Conservation (phyloP, 129 eudicot species). For the Cynara cardunculus region DNA sequence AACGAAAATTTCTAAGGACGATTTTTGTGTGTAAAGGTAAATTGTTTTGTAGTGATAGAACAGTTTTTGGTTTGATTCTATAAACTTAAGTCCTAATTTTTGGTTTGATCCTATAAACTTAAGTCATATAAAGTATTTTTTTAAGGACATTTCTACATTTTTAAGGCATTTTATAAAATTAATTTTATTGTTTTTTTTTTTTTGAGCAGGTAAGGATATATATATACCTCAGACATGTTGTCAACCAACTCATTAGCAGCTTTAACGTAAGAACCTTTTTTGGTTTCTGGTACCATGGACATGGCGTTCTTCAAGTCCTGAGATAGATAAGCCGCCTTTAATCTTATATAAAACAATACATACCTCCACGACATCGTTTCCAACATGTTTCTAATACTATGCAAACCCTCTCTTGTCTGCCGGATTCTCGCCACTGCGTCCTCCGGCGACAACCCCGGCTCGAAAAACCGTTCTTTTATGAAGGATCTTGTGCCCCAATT, state of each 20-base stretch:
- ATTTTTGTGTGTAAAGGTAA: no score
- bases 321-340: conserved; percentile 62
- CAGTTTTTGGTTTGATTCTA: no score
- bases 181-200: no score
- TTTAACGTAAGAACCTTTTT: conserved; percentile 44
- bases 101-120: no score
- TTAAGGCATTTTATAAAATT: no score
- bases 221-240: conserved; percentile 68
- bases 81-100: no score
- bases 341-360: conserved; percentile 70
- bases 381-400: conserved; percentile 71
- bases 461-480: conserved; percentile 59
- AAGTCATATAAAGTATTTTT: no score
- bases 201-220: neutral
- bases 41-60: no score
- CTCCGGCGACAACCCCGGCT: conserved; percentile 82
- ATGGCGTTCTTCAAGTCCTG: conserved; percentile 72
- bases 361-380: conserved; percentile 91
- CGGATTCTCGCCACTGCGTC: conserved; percentile 71
- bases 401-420: conserved; percentile 80
- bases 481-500: conserved; percentile 83
- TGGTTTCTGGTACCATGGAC: conserved; percentile 47
- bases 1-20: no score
- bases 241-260: conserved; percentile 79
- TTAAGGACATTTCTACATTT: no score